A percentile compares a stretch with the other conserved stretches of the same genome.
Evolutionary conservation across 345 rosid genomes (phyloP).

Genomic region (Camelina sativa): DNA sequence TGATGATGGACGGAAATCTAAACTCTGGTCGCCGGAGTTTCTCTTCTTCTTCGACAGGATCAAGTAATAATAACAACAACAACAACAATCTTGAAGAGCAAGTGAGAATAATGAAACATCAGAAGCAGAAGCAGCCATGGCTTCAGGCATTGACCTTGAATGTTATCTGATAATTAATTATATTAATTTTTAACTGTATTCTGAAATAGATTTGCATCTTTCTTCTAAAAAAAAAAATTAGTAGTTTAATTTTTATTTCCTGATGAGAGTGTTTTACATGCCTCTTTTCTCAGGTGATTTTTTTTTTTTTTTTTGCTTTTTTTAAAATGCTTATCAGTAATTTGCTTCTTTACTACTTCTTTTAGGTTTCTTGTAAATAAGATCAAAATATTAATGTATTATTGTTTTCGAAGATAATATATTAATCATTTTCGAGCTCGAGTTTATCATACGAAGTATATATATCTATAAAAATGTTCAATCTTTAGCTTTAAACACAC

Average conservation of each 20-base stretch:
- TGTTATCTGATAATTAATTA: constrained; percentile 50
- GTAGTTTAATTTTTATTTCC: not conserved
- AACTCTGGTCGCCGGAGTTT: constrained; percentile 66
- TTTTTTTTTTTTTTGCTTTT: not conserved
- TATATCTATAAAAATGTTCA: not conserved
- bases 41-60: constrained; percentile 80
- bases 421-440: not conserved
- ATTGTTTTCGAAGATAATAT: constrained; percentile 14
- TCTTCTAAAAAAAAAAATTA: not conserved
- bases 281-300: constrained; percentile 47
- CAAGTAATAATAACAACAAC: constrained; percentile 52
- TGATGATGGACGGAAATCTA: constrained; percentile 43
- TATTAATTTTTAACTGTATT: constrained; percentile 34
- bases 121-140: constrained; percentile 67
- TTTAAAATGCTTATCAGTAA: constrained; percentile 5
- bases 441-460: not conserved
- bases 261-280: constrained; percentile 39
- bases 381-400: constrained; percentile 12
- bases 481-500: not conserved
- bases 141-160: constrained; percentile 82
- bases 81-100: constrained; percentile 54
- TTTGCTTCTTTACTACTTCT: constrained; percentile 12
- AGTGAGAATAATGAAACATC: constrained; percentile 56
- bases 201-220: constrained; percentile 36
- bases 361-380: constrained; percentile 21